These are phyloP conservation scores for Dendrobium catenatum DNA, from an alignment of 106 monocot species.

Conservation along the genomic window DNA sequence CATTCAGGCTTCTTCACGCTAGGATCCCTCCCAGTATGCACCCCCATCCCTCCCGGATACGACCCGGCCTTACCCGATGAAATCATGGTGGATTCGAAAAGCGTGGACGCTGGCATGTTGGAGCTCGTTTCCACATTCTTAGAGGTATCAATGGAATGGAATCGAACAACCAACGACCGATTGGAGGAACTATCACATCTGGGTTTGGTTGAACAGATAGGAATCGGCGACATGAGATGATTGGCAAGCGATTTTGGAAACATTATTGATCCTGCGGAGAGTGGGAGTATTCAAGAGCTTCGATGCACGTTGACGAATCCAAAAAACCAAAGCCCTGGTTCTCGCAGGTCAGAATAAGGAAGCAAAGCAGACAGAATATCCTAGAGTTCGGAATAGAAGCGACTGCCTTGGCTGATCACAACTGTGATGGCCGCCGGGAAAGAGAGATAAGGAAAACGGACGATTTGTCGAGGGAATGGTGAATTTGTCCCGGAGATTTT, in stretches of 20 bases:
- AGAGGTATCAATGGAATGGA: conserved; percentile 13
- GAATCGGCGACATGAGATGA: conserved; percentile 17
- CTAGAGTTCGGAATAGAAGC: too few relatives aligned
- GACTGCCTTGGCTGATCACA: too few relatives aligned
- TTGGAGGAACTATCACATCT: background rate
- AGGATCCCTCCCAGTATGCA: conserved; percentile 57
- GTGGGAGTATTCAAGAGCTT: background rate
- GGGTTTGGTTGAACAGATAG: conserved; percentile 6
- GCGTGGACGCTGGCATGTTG: conserved; percentile 10
- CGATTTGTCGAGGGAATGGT: too few relatives aligned
- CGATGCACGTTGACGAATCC: too few relatives aligned
- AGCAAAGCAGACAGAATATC: too few relatives aligned
- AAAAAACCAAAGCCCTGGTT: too few relatives aligned
- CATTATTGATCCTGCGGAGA: conserved; percentile 12
- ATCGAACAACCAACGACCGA: conserved; percentile 14
- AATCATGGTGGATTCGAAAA: conserved; percentile 21
- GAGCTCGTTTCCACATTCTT: conserved; percentile 5
- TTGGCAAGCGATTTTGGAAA: conserved; percentile 19
- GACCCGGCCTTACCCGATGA: conserved; percentile 18
- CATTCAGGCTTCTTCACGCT: conserved; percentile 41
- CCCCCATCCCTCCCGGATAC: conserved; percentile 60
- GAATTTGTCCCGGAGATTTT: too few relatives aligned
- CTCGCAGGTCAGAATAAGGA: too few relatives aligned
- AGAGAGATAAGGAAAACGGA: too few relatives aligned
- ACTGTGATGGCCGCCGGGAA: too few relatives aligned